These are phyloP conservation scores for Teunomyces pallodes DNA, from an alignment of 805 yeast genomes.

Conservation along the genomic window DNA sequence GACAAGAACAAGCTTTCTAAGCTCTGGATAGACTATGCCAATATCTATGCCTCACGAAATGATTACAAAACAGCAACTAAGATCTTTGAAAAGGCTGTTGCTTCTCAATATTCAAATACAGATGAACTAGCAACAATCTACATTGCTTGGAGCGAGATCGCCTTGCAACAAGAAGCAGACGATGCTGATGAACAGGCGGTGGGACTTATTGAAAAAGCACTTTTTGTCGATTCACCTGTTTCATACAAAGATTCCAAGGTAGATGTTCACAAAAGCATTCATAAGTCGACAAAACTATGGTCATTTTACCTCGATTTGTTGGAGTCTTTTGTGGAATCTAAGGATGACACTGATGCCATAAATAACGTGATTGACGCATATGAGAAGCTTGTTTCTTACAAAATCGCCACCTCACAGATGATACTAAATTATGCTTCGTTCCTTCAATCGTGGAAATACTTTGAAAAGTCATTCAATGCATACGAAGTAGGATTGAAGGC, in stretches of 20 bases:
- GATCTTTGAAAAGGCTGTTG: conserved; percentile 61
- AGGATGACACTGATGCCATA: conserved; percentile 19
- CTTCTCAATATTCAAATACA: conserved; percentile 62
- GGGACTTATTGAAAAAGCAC: conserved; percentile 30
- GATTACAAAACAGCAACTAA: conserved; percentile 61
- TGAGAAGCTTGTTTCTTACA: conserved; percentile 36
- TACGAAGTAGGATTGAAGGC: conserved; percentile 67
- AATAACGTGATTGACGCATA: conserved; percentile 24
- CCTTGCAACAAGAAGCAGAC: conserved; percentile 40
- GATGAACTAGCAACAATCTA: conserved; percentile 70
- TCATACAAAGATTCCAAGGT: background rate
- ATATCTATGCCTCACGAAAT: conserved; percentile 52
- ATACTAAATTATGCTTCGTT: conserved; percentile 66
- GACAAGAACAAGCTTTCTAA: conserved; percentile 42
- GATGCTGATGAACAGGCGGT: conserved; percentile 42
- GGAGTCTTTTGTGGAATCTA: conserved; percentile 51
- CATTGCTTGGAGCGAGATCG: conserved; percentile 73
- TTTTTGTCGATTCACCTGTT: background rate
- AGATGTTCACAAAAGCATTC: conserved; percentile 34
- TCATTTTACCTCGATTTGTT: conserved; percentile 65
- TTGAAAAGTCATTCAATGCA: conserved; percentile 52
- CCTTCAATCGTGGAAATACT: conserved; percentile 45
- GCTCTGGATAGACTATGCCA: conserved; percentile 72
- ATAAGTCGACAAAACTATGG: conserved; percentile 69
- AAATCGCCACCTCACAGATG: conserved; percentile 66